Evolutionary conservation across 2,329 filamentous ascomycete genomes (phyloP), one percentile per base, ranked within the genome.

Genomic region (Triangularia setosa): DNA sequence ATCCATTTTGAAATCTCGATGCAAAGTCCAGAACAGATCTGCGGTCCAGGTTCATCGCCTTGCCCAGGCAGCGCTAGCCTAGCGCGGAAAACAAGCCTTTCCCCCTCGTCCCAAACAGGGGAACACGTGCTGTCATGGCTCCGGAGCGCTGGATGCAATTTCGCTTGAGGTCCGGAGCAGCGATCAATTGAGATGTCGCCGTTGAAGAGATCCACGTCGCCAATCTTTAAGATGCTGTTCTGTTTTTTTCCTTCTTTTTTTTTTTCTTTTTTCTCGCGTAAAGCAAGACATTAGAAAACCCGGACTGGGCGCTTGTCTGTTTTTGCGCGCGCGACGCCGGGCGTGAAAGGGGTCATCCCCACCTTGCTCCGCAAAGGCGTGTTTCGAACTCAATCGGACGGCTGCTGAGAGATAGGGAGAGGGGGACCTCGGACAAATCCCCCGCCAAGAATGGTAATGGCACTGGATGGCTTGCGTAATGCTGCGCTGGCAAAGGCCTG

Each of bases 61-160:
- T 59, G 40, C 33, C 57, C 57, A 44, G 60, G 33, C 64, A 30
- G 21, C 60, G 28, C 60, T 63, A 62, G 54, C 48, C 27, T 48
- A 59, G 60, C 44, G 54, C 56, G 48, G 24, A 66, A 69, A 68
- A 68, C 63, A 69, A 71, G 68, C 65, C 66, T 70, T 69, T 66
- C 25, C 12, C 57, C 56, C 58, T 57, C 52, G 54, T 65, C 64
- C 63, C 60, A 60, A 63, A 65, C 68, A 69, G 65, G 67, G 67
- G 40, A 48, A 16, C 23, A 58, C 59, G 63, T 60, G 65, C 61
- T 67, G 65, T 44, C 16, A 28, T 35, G 62, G 61, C 52, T 55
- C 69, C 67, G 67, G 74, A 71, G 74, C 70, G 66, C 70, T 74
- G 72, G 74, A 68, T 70, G 73, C 70, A 76, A 76, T 76, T 73